These are phyloP conservation scores for Rhizopus delemar DNA, from an alignment of 371 early-diverging fungal genomes.

Conservation along the genomic window DNA sequence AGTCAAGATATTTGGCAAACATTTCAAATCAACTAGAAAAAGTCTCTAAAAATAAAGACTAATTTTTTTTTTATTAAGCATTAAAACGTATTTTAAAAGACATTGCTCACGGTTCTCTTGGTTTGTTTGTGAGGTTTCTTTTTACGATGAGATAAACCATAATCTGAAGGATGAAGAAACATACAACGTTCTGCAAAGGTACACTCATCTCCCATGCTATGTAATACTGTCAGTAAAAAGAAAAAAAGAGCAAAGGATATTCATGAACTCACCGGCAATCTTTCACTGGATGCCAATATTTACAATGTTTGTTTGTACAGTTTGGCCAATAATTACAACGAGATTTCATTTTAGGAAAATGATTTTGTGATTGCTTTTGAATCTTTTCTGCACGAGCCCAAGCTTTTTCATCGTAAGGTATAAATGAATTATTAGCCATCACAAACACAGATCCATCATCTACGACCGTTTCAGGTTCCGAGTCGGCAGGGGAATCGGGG, in stretches of 20 bases:
- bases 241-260: conserved; percentile 1
- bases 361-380: conserved; percentile 40
- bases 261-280: conserved; percentile 51
- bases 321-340: conserved; percentile 61
- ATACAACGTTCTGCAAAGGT: conserved; percentile 46
- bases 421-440: not conserved
- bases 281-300: conserved; percentile 53
- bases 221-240: not conserved
- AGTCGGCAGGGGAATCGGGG: conserved; percentile 2
- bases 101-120: not conserved
- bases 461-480: not conserved
- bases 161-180: conserved; percentile 55
- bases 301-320: conserved; percentile 65
- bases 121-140: conserved; percentile 1
- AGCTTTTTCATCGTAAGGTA: conserved; percentile 22
- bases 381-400: conserved; percentile 39
- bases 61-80: too few species aligned
- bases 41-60: not conserved
- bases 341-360: conserved; percentile 45
- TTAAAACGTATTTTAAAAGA: not conserved
- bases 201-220: conserved; percentile 54
- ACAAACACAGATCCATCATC: conserved; percentile 1
- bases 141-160: not conserved
- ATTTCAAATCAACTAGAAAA: conserved; percentile 32
- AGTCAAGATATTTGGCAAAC: conserved; percentile 26